Evolutionary conservation across 1,284 basidiomycete species (phyloP).

Genomic region (Ustilago esculenta): DNA sequence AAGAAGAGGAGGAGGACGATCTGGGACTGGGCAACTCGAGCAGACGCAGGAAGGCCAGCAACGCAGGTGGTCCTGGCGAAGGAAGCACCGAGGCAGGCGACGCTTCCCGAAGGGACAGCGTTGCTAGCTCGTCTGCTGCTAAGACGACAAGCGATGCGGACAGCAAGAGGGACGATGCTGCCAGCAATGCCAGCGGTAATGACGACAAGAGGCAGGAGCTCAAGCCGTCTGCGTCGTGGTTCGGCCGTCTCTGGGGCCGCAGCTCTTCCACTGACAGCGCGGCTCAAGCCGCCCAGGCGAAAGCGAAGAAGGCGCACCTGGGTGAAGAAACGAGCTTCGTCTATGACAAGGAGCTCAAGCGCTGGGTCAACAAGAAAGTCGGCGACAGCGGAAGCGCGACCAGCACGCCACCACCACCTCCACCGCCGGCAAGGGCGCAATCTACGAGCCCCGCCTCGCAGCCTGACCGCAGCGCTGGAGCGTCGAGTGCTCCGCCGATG

Average conservation of each 20-base stretch:
- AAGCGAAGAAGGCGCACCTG: slow-evolving; percentile 76
- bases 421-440: slow-evolving; percentile 52
- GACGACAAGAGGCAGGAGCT: slow-evolving; percentile 49
- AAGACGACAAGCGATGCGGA: slow-evolving; percentile 11
- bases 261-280: slow-evolving; percentile 65
- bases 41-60: slow-evolving; percentile 27
- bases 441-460: slow-evolving; percentile 58
- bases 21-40: slow-evolving; percentile 85
- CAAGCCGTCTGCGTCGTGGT: slow-evolving; percentile 72
- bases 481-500: slow-evolving; percentile 36
- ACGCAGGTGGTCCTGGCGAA: slow-evolving; percentile 4
- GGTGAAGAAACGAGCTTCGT: slow-evolving; percentile 92
- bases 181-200: slow-evolving; percentile 10
- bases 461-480: slow-evolving; percentile 31
- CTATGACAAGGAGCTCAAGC: slow-evolving; percentile 91
- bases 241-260: slow-evolving; percentile 73
- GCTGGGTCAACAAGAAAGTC: slow-evolving; percentile 94
- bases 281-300: slow-evolving; percentile 52
- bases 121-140: slow-evolving; percentile 17
- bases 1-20: slow-evolving; percentile 74
- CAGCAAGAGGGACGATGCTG: slow-evolving; percentile 13
- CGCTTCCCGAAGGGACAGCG: slow-evolving; percentile 18
- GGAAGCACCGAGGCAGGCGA: slow-evolving; percentile 13
- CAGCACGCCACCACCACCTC: slow-evolving; percentile 56
- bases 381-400: slow-evolving; percentile 53